phyloP scores from a whole-genome alignment of 2,329 filamentous ascomycete species.

The Clonostachys rhizophaga region DNA sequence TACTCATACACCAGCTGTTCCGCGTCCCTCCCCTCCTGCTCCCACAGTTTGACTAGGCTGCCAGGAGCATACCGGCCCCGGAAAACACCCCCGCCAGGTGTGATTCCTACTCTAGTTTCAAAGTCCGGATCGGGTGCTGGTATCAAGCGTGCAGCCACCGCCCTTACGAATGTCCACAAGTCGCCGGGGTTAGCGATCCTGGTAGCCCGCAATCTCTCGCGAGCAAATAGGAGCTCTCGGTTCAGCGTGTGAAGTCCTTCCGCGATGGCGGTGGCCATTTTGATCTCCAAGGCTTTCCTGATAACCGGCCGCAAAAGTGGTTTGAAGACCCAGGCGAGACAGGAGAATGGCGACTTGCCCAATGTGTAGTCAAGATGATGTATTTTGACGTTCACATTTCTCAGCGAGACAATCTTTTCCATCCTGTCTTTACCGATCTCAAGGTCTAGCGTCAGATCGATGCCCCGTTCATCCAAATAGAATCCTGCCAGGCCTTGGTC shows the following conservation, averaged over 20 bases:
- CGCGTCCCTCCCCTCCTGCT: conserved; percentile 69
- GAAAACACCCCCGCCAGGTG: conserved; percentile 59
- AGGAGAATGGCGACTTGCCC: conserved; percentile 69
- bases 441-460: conserved; percentile 81
- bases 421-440: conserved; percentile 75
- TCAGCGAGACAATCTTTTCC: conserved; percentile 77
- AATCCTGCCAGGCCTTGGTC: conserved; percentile 86
- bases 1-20: conserved; percentile 72
- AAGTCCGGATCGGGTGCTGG: conserved; percentile 73
- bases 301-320: conserved; percentile 79
- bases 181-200: conserved; percentile 76
- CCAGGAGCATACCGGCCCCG: conserved; percentile 83
- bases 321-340: conserved; percentile 78
- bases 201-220: conserved; percentile 81
- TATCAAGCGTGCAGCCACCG: conserved; percentile 70
- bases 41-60: conserved; percentile 85
- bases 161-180: conserved; percentile 75
- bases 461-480: conserved; percentile 77
- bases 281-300: conserved; percentile 72
- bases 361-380: conserved; percentile 83
- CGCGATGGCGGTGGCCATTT: conserved; percentile 68
- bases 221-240: conserved; percentile 79
- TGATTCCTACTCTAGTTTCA: conserved; percentile 68
- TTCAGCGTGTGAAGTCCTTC: conserved; percentile 70
- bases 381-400: conserved; percentile 72